Evolutionary conservation across 495 filamentous ascomycete species (phyloP), one percentile per base, ranked within the genome.

Genomic region (Thermochaetoides thermophila): DNA sequence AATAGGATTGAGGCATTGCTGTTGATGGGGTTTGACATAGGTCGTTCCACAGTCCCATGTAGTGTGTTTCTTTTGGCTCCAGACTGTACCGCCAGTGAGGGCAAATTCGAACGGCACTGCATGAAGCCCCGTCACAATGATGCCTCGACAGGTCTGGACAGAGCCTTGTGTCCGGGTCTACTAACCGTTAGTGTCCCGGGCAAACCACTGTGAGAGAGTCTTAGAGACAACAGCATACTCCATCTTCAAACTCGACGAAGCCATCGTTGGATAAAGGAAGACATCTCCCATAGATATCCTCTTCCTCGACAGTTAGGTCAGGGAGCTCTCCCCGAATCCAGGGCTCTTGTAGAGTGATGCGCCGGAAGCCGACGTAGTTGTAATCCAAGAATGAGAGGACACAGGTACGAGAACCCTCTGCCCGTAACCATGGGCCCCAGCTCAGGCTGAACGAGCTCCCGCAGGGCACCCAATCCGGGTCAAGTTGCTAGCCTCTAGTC

Each of bases 211-310:
- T n/a, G 5, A 20, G 3, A 12, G 34, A 12, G 11, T n/a, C 3
- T 6, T 16, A 16, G 13, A 32, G 16, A 6, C 3, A 3, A 16
- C 15, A 11, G 29, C 57, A 34, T 44, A 62, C 63, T 6, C 41
- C 43, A 25, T 63, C 48, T 35, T 68, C 63, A 48, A 61, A 68
- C 38, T 56, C 55, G 3, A 68, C 49, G 35, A 66, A 64, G 0
- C 56, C 48, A 27, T 68, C 61, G 5, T 52, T 48, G 2, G 60
- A 54, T 12, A 64, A 41, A 40, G 56, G 47, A 8, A 64, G 33
- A 28, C 63, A 68, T 32, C 54, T 49, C 0, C 59, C 60, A 17
- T 45, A 42, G 0, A 35, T 37, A 29, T 66, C 60, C 7, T 34
- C 29, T n/a, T 36, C 25, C 12, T 37, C 43, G 1, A 59, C 40